Evolutionary conservation across 805 yeast genomes (phyloP).

Genomic region (Yarrowia sp.): DNA sequence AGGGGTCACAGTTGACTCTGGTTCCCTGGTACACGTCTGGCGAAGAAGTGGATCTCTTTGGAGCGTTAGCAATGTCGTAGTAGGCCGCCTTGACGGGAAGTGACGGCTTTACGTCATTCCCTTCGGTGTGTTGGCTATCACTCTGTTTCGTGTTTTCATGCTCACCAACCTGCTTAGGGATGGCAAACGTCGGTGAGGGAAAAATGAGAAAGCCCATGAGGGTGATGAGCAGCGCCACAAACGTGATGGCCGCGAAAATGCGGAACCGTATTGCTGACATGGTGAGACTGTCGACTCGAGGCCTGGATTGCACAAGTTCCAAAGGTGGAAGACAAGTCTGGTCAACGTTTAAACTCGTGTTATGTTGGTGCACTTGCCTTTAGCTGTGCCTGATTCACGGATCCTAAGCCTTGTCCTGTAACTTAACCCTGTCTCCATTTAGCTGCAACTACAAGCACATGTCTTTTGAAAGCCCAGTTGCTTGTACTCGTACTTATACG

Average conservation of each 20-base stretch:
- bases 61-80: conserved; percentile 9
- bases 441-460: too few species aligned
- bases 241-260: conserved; percentile 13
- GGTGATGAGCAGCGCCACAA: conserved; percentile 1
- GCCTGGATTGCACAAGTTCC: too few species aligned
- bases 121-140: neutral
- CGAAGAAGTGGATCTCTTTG: conserved; percentile 2
- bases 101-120: neutral
- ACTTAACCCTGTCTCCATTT: too few species aligned
- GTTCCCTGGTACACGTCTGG: conserved; percentile 28
- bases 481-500: too few species aligned
- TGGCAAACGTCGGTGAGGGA: neutral
- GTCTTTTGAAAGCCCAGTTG: too few species aligned
- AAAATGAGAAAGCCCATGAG: conserved; percentile 4
- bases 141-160: neutral
- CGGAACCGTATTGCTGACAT: conserved; percentile 28
- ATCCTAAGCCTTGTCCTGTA: too few species aligned
- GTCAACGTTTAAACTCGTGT: neutral
- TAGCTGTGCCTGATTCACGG: too few species aligned
- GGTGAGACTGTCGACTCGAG: too few species aligned
- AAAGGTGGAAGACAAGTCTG: too few species aligned
- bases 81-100: conserved; percentile 21
- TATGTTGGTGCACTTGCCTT: too few species aligned
- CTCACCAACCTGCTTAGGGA: neutral
- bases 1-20: conserved; percentile 38